Percentiles rank a stretch among this genome's conserved stretches.
Evolutionary conservation across 306 rosid genomes (phyloP).

Genomic region (Dalbergia cochinchinensis): DNA sequence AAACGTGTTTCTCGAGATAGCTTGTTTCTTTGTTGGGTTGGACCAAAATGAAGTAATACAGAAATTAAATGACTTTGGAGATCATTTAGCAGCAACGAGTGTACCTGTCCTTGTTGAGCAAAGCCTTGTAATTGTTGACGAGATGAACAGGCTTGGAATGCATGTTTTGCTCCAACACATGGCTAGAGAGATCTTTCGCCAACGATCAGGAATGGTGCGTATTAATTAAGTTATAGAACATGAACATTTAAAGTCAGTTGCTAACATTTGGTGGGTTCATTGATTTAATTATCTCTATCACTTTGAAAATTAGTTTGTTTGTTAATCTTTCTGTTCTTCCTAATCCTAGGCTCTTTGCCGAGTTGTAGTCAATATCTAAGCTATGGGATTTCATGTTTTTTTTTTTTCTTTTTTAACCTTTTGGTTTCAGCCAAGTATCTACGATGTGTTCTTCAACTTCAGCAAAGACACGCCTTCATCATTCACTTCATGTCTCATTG

Average conservation of each 20-base stretch:
- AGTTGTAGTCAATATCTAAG: too few relatives aligned
- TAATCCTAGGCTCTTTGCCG: background rate
- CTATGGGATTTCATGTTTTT: too few relatives aligned
- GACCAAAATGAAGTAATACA: background rate
- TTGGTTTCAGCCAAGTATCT: too few relatives aligned
- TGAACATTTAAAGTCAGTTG: too few relatives aligned
- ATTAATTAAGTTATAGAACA: background rate
- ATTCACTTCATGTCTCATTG: background rate
- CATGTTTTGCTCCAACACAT: conserved; percentile 35
- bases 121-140: conserved; percentile 14
- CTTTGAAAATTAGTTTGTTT: background rate
- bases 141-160: conserved; percentile 34
- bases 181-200: conserved; percentile 39
- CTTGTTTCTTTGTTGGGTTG: conserved; percentile 35
- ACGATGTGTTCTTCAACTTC: conserved; percentile 16
- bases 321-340: background rate
- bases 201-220: background rate
- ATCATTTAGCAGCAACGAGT: background rate
- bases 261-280: too few relatives aligned
- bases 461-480: background rate
- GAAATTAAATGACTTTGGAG: background rate
- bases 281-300: background rate
- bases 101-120: background rate
- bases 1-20: conserved; percentile 41
- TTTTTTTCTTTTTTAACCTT: too few relatives aligned